Base-by-base conservation (phyloP, 2,329 filamentous ascomycete species). In the Harringtonia lauricola region DNA sequence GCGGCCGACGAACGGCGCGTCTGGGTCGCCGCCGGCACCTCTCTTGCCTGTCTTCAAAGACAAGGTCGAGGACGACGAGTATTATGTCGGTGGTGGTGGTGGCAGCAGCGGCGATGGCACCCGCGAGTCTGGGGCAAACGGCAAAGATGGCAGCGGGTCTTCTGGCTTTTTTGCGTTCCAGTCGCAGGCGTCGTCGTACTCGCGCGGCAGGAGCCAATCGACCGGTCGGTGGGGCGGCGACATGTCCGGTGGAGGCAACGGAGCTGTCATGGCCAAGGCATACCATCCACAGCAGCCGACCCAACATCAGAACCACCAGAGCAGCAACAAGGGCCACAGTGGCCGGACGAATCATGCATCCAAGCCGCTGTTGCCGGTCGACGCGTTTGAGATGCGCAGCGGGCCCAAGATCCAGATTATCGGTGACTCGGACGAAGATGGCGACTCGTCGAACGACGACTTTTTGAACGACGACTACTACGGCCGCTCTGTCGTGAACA, bases 21-120 rank as follows among this genome's bases (percentile, higher is more conserved):
- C 12, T 8, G 22, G 21, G 8, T 13, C n/a, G 15, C 38, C 12
- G 28, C 29, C 18, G 3, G 24, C 41, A 13, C 14, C 39, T 3
- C 38, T 67, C 8, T 59, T 71, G 1, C 72, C 74, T 9, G 52
- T 69, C 26, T 72, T 67, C 57, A 78, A 78, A 54, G 66, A 67
- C 47, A 78, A 78, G 55, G 54, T 64, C 8, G 74, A 79, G 39
- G 63, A 64, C 44, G 62, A 66, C 43, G 66, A 67, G 35, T 60
- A 57, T 24, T 55, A 55, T 33, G 48, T 49, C 5, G 45, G 56
- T 17, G 52, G 55, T 19, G 31, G 46, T 10, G 49, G 48, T 8
- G 51, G 54, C 5, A 54, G 61, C 0, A 24, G 65, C 67, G 45
- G 75, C 76, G 76, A 33, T 61, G 62, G 41, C 59, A 64, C 41